Base-by-base conservation (phyloP, 768 basidiomycete species). In the Boletus vermiculosoides region DNA sequence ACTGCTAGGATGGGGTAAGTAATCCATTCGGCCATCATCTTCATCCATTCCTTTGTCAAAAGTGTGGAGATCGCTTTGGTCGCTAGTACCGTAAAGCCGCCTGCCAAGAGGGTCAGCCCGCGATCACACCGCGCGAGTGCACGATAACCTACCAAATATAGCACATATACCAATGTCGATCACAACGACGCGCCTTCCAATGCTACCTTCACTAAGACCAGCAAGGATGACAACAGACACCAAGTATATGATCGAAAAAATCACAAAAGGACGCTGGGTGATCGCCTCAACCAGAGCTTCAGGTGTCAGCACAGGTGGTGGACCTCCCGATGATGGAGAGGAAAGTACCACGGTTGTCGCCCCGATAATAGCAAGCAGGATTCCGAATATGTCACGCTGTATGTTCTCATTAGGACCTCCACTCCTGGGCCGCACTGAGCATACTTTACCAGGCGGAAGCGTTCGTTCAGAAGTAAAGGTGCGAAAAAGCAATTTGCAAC, bases 401-500 rank as follows among this genome's bases (percentile, higher is more conserved):
- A 51, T 34, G 25, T 36, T 50, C 18, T 58, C 31, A 51, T 66
- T 46, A 71, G 62, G 41, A 18, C n/a, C 47, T 31, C 60, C 45
- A 49, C 28, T 51, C 52, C 41, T 33, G 33, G 39, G 49, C 28
- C 23, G 12, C 42, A 57, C 16, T 49, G 22, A 28, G 67, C 54
- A 60, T 16, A 67, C 61, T 72, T 70, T 68, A 87, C 87, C 74
- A 81, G 87, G 36, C 88, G 86, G 68, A 99, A 95, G 6, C 81
- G 82, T 73, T 98, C 92, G 10, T 83, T 78, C 11, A 93, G 79
- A 66, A 98, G 82, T 3, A 93, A 64, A 16, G 96, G 96, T 1
- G 95, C 93, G 61, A 98, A 94, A 40, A 94, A 78, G 66, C 94
- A 98, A 70, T 98, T 98, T 15, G 96, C 92, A 57, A 96, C 86